phyloP scores from a whole-genome alignment of 2,329 filamentous ascomycete genomes.

The Fusarium staphyleae region DNA sequence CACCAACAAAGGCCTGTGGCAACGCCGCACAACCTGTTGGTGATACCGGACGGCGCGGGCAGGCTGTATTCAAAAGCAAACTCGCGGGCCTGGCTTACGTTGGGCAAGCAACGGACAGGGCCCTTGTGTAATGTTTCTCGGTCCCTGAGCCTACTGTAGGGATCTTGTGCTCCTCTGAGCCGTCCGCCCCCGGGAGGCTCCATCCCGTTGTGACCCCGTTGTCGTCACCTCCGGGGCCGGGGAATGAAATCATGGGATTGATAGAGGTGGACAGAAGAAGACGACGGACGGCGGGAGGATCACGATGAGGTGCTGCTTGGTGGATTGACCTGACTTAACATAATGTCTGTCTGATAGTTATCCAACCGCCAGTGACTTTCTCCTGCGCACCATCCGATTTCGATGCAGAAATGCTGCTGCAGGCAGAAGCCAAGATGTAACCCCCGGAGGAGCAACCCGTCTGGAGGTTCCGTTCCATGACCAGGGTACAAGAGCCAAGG shows the following conservation, averaged over 20 bases:
- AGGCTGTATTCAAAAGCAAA: constrained; percentile 30
- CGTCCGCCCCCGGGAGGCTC: constrained; percentile 30
- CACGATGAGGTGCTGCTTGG: constrained; percentile 2
- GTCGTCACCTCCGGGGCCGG: constrained; percentile 32
- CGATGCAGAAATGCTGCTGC: constrained; percentile 33
- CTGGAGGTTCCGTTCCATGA: constrained; percentile 30
- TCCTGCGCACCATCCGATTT: constrained; percentile 18
- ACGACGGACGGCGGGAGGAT: neutral
- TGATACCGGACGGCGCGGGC: constrained; percentile 31
- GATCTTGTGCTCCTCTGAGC: constrained; percentile 30
- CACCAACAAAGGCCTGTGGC: constrained; percentile 31
- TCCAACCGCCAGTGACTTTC: neutral
- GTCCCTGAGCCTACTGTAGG: constrained; percentile 31
- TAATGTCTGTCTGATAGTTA: constrained; percentile 14
- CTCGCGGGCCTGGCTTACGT: constrained; percentile 25
- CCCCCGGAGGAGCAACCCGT: constrained; percentile 32
- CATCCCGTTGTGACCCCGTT: constrained; percentile 36
- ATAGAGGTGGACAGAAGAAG: neutral
- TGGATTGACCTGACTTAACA: constrained; percentile 21
- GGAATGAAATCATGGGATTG: constrained; percentile 16
- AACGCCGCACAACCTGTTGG: constrained; percentile 11
- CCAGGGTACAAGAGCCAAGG: constrained; percentile 26
- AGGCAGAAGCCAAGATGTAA: constrained; percentile 35
- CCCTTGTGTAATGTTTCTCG: constrained; percentile 30
- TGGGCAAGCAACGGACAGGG: constrained; percentile 42